Conservation (phyloP, 1,284 basidiomycete species). For the Tilletia setariae region DNA sequence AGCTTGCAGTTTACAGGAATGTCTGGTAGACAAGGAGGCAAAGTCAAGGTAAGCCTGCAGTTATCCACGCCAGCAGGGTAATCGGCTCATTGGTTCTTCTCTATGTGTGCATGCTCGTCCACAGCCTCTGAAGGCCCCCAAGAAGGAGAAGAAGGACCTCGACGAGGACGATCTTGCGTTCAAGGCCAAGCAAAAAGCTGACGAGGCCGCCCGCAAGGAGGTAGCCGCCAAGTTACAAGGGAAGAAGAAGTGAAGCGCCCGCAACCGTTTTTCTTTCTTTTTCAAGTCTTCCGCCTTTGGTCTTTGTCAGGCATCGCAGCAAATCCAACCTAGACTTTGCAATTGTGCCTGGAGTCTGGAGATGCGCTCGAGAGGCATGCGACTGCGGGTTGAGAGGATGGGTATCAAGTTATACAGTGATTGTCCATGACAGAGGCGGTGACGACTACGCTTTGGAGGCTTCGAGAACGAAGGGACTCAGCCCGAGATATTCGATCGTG, state of each 20-base stretch:
- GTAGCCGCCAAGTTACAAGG: constrained; percentile 20
- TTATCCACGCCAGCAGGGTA: background rate
- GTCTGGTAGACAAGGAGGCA: constrained; percentile 16
- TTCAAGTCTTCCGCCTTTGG: too few relatives aligned
- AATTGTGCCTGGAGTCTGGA: too few relatives aligned
- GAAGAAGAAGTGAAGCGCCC: constrained; percentile 19
- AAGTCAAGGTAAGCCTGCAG: constrained; percentile 4
- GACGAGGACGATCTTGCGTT: constrained; percentile 22
- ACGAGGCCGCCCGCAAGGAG: constrained; percentile 22
- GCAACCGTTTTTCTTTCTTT: background rate
- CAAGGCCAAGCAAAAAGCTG: constrained; percentile 23
- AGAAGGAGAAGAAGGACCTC: constrained; percentile 22
- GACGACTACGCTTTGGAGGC: too few relatives aligned
- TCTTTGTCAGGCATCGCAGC: too few relatives aligned
- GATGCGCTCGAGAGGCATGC: too few relatives aligned
- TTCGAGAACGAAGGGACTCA: constrained; percentile 51
- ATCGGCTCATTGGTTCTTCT: background rate
- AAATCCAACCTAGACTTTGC: too few relatives aligned
- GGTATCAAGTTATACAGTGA: too few relatives aligned
- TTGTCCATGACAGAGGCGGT: too few relatives aligned
- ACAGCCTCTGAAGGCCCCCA: constrained; percentile 22
- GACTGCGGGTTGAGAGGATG: too few relatives aligned
- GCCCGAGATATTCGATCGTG: constrained; percentile 80
- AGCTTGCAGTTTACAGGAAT: background rate
- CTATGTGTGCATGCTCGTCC: background rate